Evolutionary conservation across 2,329 filamentous ascomycete species (phyloP), one percentile per base, ranked within the genome.

Genomic region (Phyllosticta citribraziliensis): DNA sequence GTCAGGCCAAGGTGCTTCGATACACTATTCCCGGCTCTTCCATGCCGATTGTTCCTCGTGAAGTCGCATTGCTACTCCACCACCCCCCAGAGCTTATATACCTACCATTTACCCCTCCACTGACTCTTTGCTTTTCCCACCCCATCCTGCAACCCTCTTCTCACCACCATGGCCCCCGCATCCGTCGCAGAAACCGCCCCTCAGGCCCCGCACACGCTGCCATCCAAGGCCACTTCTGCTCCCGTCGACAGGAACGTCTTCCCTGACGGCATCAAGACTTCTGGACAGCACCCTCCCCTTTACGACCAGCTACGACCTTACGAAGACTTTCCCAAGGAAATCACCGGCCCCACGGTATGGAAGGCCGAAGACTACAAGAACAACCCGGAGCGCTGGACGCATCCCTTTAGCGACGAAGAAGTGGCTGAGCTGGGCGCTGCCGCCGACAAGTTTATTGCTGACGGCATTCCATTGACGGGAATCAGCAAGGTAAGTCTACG

Each of bases 291-390:
- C 66, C 78, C 82, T 24, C 89, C 89, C 1, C 72, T 88, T 35
- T 87, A 86, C 69, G 79, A 85, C 33, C 75, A 80, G 9, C 73
- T 93, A n/a, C 78, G 76, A 56, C 82, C 87, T 0, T 93, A 90
- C 71, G 78, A 81, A 0, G 79, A 81, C 17, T 93, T 92, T 68
- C 89, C 89, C 52, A 82, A 83, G 63, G 75, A 86, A 63, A 90
- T 92, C 70, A 79, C 79, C 0, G 88, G 88, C 11, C 82, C 83
- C 0, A 92, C 88, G 0, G 84, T 89, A 30, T 94, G 89, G 89
- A 79, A 81, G 59, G 79, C 82, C 5, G 81, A 84, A 30, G 86
- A 89, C 33, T 89, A 86, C 68, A 77, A 76, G 59, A 72, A 81
- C 65, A 78, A 81, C 66, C 84, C 86, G 0, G 84, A 88, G 67